A percentile compares a stretch with the other conserved stretches of the same genome.
These are phyloP conservation scores for Lithohypha guttulata DNA, from an alignment of 2,329 filamentous ascomycete genomes.

Conservation along the genomic window DNA sequence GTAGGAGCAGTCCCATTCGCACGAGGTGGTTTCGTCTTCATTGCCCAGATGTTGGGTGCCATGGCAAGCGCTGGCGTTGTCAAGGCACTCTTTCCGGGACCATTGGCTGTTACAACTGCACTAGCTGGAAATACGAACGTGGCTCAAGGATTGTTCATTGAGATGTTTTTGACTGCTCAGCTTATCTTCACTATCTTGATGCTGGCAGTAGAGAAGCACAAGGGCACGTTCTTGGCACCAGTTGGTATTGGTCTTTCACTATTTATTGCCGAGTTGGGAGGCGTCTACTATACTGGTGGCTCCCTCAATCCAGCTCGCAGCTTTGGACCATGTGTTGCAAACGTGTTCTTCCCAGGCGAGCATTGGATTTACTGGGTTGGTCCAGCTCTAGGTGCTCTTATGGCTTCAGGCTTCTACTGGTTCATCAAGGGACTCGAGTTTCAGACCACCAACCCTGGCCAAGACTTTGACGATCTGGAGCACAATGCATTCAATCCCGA, in stretches of 20 bases:
- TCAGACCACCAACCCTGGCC: constrained; percentile 35
- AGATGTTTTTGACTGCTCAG: constrained; percentile 54
- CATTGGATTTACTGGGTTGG: constrained; percentile 44
- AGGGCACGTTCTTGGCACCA: constrained; percentile 59
- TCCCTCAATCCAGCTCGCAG: constrained; percentile 40
- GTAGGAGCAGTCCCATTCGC: constrained; percentile 46
- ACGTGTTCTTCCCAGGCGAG: constrained; percentile 30
- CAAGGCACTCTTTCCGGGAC: constrained; percentile 47
- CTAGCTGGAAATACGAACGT: constrained; percentile 43
- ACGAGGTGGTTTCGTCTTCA: constrained; percentile 43
- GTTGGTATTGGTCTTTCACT: constrained; percentile 61
- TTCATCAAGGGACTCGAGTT: constrained; percentile 37
- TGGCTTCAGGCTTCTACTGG: constrained; percentile 40
- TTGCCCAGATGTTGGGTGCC: constrained; percentile 48
- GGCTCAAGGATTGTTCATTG: constrained; percentile 53
- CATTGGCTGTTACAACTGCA: constrained; percentile 45
- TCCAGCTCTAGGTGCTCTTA: constrained; percentile 34
- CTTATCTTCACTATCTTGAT: constrained; percentile 57
- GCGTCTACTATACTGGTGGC: constrained; percentile 40
- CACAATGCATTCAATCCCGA: constrained; percentile 19
- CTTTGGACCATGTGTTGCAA: constrained; percentile 38
- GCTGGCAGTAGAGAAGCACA: constrained; percentile 63
- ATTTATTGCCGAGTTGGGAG: constrained; percentile 49
- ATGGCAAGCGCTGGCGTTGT: constrained; percentile 51
- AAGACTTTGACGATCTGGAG: constrained; percentile 39